These are phyloP conservation scores for Podospora pseudopauciseta DNA, from an alignment of 495 filamentous ascomycete species.

Conservation along the genomic window DNA sequence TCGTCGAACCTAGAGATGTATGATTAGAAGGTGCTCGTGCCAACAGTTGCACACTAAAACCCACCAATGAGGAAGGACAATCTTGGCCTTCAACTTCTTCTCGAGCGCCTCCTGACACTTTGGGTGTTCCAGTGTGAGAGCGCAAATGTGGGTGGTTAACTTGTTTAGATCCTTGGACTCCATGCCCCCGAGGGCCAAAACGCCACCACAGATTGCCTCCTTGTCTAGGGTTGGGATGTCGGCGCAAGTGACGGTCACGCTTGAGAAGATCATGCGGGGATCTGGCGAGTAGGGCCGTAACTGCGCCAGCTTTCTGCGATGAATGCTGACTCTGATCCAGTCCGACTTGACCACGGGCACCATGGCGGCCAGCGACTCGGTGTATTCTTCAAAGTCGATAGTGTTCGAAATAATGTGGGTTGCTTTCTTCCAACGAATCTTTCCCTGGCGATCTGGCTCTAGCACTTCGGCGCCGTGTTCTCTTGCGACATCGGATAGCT, in stretches of 20 bases:
- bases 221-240: slow-evolving; percentile 86
- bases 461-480: slow-evolving; percentile 54
- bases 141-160: slow-evolving; percentile 82
- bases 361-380: slow-evolving; percentile 63
- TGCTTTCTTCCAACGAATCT: slow-evolving; percentile 53
- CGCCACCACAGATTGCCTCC: slow-evolving; percentile 86
- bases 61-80: slow-evolving; percentile 90
- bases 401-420: slow-evolving; percentile 84
- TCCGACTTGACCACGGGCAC: slow-evolving; percentile 79
- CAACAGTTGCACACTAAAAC: not conserved
- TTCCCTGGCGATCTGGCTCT: slow-evolving; percentile 41
- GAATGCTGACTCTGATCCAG: slow-evolving; percentile 70
- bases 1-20: slow-evolving; percentile 75
- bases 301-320: slow-evolving; percentile 66
- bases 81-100: slow-evolving; percentile 67
- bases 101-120: slow-evolving; percentile 62
- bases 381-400: slow-evolving; percentile 83
- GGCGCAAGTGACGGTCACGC: slow-evolving; percentile 67
- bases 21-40: not conserved
- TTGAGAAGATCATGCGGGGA: slow-evolving; percentile 82
- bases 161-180: slow-evolving; percentile 66
- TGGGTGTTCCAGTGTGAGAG: slow-evolving; percentile 66
- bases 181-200: slow-evolving; percentile 83
- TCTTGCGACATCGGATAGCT: slow-evolving; percentile 47
- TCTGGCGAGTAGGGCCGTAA: slow-evolving; percentile 85